Evolutionary conservation across 352 stramenopile genomes (phyloP).

Genomic region (Phytophthora tentaculata): DNA sequence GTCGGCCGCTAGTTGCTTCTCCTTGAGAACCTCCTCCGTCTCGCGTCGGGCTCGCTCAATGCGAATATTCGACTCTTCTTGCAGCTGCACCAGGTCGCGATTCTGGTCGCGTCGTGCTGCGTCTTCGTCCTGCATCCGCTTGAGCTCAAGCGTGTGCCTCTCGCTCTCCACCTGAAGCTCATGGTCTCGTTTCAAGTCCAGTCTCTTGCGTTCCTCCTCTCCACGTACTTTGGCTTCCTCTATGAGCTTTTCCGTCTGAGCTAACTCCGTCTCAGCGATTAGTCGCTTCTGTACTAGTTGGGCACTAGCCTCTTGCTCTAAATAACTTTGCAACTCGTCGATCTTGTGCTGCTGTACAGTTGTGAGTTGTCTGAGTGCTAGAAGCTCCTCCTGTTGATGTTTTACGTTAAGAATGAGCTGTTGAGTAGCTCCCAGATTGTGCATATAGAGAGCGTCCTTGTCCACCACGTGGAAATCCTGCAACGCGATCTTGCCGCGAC

Average conservation of each 20-base stretch:
- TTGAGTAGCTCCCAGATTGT: conserved; percentile 90
- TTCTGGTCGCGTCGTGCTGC: conserved; percentile 53
- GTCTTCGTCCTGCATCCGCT: conserved; percentile 57
- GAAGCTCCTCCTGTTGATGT: conserved; percentile 41
- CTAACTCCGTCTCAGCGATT: conserved; percentile 55
- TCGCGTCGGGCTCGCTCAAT: conserved; percentile 63
- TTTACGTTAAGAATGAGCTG: conserved; percentile 64
- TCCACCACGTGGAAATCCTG: conserved; percentile 89
- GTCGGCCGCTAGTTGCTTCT: conserved; percentile 58
- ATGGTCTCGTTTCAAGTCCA: conserved; percentile 50
- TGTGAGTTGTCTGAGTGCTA: conserved; percentile 32
- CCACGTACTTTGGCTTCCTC: conserved; percentile 48
- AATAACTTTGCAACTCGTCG: conserved; percentile 49
- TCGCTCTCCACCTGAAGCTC: conserved; percentile 58
- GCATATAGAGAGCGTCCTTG: conserved; percentile 92
- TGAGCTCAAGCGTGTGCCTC: conserved; percentile 55
- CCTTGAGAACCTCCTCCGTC: conserved; percentile 67
- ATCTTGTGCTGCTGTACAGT: conserved; percentile 43
- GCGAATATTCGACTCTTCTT: conserved; percentile 65
- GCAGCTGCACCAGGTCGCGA: conserved; percentile 60
- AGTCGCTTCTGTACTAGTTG: conserved; percentile 69
- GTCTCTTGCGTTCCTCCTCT: conserved; percentile 62
- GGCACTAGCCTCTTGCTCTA: conserved; percentile 69
- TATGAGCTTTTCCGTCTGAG: conserved; percentile 41
- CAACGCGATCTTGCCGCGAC: conserved; percentile 66